A percentile compares a stretch with the other conserved stretches of the same genome.
Evolutionary conservation across 2,329 filamentous ascomycete genomes (phyloP).

Genomic region (Exutisphaerella laricina): DNA sequence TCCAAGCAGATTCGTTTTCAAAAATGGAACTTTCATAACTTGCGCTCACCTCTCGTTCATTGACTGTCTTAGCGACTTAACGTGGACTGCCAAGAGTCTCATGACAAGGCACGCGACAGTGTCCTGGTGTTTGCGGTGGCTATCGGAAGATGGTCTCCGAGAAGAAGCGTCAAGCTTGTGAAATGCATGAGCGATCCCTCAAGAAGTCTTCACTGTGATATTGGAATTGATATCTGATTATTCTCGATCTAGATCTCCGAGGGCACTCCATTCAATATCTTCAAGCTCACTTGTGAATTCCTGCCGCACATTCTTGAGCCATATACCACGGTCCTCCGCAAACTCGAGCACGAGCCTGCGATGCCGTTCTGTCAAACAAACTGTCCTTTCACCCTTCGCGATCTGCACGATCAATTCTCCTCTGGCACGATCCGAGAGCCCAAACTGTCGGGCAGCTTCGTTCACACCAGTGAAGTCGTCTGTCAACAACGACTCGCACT

Average conservation of each 20-base stretch:
- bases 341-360: constrained; percentile 11
- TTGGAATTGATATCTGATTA: too few species aligned
- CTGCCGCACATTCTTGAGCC: constrained; percentile 7
- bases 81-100: too few species aligned
- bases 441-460: constrained; percentile 6
- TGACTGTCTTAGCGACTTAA: too few species aligned
- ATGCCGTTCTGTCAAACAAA: constrained; percentile 8
- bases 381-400: constrained; percentile 6
- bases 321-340: background rate
- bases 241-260: background rate
- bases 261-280: constrained; percentile 7
- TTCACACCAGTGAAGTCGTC: constrained; percentile 8
- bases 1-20: too few species aligned
- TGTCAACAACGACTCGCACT: background rate
- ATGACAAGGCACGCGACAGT: too few species aligned
- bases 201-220: too few species aligned
- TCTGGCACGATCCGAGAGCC: constrained; percentile 3
- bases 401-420: constrained; percentile 6
- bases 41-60: too few species aligned
- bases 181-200: too few species aligned
- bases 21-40: too few species aligned
- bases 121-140: too few species aligned
- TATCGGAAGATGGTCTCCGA: too few species aligned
- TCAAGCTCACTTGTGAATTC: constrained; percentile 5
- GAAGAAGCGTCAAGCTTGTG: too few species aligned